These are phyloP conservation scores for Rhypophila decipiens DNA, from an alignment of 495 filamentous ascomycete genomes.

Conservation along the genomic window DNA sequence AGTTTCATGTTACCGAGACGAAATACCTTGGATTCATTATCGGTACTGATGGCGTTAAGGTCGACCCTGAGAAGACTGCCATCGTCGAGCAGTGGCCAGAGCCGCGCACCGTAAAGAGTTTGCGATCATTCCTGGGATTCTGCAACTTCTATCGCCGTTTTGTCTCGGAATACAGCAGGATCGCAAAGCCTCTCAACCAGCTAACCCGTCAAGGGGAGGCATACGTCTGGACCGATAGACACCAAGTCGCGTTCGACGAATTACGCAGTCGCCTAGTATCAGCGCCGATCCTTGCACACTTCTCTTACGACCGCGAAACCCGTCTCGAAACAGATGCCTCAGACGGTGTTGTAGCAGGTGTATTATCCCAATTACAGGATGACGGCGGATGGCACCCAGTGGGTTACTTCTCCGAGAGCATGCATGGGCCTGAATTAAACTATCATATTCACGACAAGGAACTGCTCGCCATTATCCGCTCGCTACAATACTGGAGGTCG, in stretches of 20 bases:
- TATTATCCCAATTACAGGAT: background rate
- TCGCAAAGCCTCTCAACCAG: constrained; percentile 1
- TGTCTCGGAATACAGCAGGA: constrained; percentile 1
- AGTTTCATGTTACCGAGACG: constrained; percentile 18
- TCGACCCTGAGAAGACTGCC: background rate
- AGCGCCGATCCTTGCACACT: background rate
- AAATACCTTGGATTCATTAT: constrained; percentile 24
- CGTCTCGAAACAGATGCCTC: background rate
- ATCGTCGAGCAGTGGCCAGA: background rate
- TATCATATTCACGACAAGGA: constrained; percentile 5
- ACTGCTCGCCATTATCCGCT: background rate
- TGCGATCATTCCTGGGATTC: constrained; percentile 6
- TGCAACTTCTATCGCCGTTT: constrained; percentile 8
- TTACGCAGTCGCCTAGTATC: background rate
- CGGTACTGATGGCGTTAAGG: background rate
- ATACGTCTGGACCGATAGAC: background rate
- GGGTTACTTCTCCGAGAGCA: background rate
- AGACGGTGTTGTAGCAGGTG: background rate
- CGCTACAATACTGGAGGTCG: background rate
- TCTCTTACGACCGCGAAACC: background rate
- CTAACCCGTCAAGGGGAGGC: constrained; percentile 1
- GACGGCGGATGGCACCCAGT: constrained; percentile 1
- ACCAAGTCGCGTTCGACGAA: background rate
- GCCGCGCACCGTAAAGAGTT: background rate
- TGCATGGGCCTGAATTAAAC: background rate